Evolutionary conservation across 176 grass and related monocot species (phyloP).

Genomic region (Cocos nucifera): DNA sequence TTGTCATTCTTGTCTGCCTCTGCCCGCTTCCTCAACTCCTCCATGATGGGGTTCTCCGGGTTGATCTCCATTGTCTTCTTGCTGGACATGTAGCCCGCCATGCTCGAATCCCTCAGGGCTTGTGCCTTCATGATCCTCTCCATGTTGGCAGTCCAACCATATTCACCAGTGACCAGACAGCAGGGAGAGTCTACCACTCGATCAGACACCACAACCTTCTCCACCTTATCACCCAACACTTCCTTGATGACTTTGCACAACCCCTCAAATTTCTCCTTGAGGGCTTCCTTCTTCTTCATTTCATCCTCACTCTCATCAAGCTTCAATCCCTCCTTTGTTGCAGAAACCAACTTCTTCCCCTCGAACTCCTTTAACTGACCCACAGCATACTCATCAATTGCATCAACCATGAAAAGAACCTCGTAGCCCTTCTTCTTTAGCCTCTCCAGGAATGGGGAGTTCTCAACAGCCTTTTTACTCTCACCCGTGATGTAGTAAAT

Average conservation of each 20-base stretch:
- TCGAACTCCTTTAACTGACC: conserved; percentile 98
- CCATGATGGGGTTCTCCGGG: conserved; percentile 90
- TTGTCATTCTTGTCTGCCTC: conserved; percentile 95
- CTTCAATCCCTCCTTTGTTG: conserved; percentile 98
- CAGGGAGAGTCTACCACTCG: conserved; percentile 89
- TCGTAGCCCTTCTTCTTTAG: conserved; percentile 90
- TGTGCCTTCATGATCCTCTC: conserved; percentile 99
- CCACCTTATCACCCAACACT: conserved; percentile 79
- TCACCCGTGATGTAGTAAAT: conserved; percentile 97
- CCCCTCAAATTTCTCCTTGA: conserved; percentile 83
- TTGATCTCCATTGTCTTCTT: conserved; percentile 99
- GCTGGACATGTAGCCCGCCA: conserved; percentile 81
- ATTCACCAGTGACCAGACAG: conserved; percentile 88
- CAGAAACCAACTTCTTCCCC: conserved; percentile 90
- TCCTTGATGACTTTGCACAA: conserved; percentile 98
- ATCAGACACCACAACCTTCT: conserved; percentile 85
- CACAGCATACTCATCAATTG: conserved; percentile 85
- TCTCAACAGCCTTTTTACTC: conserved; percentile 99
- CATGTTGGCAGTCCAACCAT: conserved; percentile 97
- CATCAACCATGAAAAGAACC: conserved; percentile 80
- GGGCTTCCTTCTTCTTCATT: conserved; percentile 76
- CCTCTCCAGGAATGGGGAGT: conserved; percentile 93
- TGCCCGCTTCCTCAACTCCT: conserved; percentile 73
- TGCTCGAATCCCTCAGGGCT: conserved; percentile 83
- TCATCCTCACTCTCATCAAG: conserved; percentile 87